Base-by-base conservation (phyloP, 257 asterid species). In the Primulina eburnea region DNA sequence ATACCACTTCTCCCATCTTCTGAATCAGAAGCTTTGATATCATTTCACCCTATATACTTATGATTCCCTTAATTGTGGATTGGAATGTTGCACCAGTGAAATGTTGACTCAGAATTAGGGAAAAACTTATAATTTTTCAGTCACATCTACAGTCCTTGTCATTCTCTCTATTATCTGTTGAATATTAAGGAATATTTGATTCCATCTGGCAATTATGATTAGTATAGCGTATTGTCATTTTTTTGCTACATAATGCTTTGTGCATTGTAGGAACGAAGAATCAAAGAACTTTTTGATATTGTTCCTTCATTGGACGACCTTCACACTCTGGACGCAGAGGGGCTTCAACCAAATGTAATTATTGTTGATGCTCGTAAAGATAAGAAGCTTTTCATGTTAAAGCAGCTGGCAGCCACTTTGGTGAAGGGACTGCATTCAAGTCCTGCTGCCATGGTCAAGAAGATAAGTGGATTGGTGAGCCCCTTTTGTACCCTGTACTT, bases 401-500 rank as follows among this genome's bases (percentile, higher is more conserved):
- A 86, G 90, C 98, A 92, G 79, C 90, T 92, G 67, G 82, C 90
- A 61, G 70, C 72, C 66, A 85, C 92, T 74, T 79, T 92, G 88
- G 89, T 85, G 81, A 92, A 83, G 81, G 95, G 98, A 70, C 73
- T 85, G 80, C 74, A 80, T 81, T 82, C 96, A 56, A 88, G 78
- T 81, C 96, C 95, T 62, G 83, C 85, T 35, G 82, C 88, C 64
- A 70, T 85, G 79, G 81, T 90, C 79, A 92, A 88, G 85, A 92
- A 92, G 85, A 80, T 92, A 79, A 96, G 97, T 80, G 97, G 90
- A 82, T 77, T 92, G 95, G 98, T 92, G 77, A 65, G 95, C 70
- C 64, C 18, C 68, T 24, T 53, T 37, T 33, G 30, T 64, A 62
- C 68, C 74, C 30, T 20, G 47, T 65, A 69, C 53, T 37, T 66